These are phyloP conservation scores for Penicillium silybi DNA, from an alignment of 495 filamentous ascomycete species.

Conservation along the genomic window DNA sequence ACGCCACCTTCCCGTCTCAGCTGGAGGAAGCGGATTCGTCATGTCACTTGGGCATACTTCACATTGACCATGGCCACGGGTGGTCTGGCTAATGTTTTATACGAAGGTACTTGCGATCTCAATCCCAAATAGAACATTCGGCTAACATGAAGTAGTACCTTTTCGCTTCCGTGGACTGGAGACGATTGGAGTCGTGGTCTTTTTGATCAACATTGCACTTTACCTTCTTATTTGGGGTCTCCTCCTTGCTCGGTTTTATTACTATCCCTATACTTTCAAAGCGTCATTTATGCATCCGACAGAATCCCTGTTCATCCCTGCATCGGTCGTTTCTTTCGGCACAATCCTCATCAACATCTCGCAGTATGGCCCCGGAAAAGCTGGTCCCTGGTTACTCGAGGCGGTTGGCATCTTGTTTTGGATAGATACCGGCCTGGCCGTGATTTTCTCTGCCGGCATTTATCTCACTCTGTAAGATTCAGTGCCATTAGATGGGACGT, in stretches of 20 bases:
- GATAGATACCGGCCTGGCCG: conserved; percentile 63
- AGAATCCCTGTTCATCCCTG: conserved; percentile 76
- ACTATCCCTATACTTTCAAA: conserved; percentile 66
- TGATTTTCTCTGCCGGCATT: conserved; percentile 61
- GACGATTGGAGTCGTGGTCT: conserved; percentile 68
- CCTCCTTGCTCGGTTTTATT: conserved; percentile 65
- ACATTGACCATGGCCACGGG: conserved; percentile 81
- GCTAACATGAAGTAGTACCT: conserved; percentile 49
- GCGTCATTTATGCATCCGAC: conserved; percentile 72
- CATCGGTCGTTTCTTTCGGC: conserved; percentile 65
- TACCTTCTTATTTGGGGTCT: conserved; percentile 67
- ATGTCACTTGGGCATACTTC: conserved; percentile 67
- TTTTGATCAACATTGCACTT: conserved; percentile 69
- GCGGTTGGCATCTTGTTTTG: conserved; percentile 67
- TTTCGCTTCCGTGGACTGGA: conserved; percentile 66
- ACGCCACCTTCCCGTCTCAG: conserved; percentile 21
- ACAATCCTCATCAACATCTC: conserved; percentile 77
- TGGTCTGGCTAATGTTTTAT: conserved; percentile 74
- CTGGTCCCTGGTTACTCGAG: conserved; percentile 64
- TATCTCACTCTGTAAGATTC: conserved; percentile 63
- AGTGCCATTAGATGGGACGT: background rate
- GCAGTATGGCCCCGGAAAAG: conserved; percentile 67
- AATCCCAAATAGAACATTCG: background rate
- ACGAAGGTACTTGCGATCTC: conserved; percentile 47
- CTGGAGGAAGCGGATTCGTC: conserved; percentile 48